Conservation (phyloP, 2,329 filamentous ascomycete species). For the Chaetomiaceae sp. region DNA sequence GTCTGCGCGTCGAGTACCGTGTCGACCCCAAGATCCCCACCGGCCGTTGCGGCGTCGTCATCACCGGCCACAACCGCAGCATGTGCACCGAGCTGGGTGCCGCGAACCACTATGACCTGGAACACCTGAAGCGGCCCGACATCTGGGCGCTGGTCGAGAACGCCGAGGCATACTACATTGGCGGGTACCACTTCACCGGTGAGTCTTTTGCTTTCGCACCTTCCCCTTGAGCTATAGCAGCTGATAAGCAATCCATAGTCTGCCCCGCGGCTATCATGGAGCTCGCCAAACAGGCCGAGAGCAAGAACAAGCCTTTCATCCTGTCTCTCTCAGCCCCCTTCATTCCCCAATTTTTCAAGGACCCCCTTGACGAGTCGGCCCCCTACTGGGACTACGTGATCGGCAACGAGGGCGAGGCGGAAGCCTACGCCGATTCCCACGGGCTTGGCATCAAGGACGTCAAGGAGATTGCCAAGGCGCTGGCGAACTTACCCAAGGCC, state of each 20-base stretch:
- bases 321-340: conserved; percentile 94
- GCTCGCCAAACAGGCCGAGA: conserved; percentile 83
- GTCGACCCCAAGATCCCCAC: conserved; percentile 81
- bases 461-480: conserved; percentile 75
- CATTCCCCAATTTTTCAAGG: conserved; percentile 97
- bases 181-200: conserved; percentile 91
- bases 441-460: conserved; percentile 70
- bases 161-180: conserved; percentile 85
- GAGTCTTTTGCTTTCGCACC: conserved; percentile 13
- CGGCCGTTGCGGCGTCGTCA: conserved; percentile 91
- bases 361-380: conserved; percentile 77
- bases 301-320: conserved; percentile 85
- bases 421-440: conserved; percentile 80
- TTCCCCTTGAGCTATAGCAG: neutral
- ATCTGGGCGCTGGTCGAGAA: conserved; percentile 90
- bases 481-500: conserved; percentile 88
- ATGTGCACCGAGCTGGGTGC: conserved; percentile 94
- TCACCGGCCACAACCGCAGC: conserved; percentile 92
- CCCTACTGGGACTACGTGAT: conserved; percentile 96
- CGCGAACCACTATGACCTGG: conserved; percentile 94
- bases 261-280: conserved; percentile 87
- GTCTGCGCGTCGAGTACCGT: conserved; percentile 91
- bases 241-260: conserved; percentile 45
- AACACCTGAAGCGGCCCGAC: conserved; percentile 84
- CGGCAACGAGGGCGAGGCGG: conserved; percentile 94